phyloP scores from a whole-genome alignment of 371 early-diverging fungal species.

The Mucor circinelloides region DNA sequence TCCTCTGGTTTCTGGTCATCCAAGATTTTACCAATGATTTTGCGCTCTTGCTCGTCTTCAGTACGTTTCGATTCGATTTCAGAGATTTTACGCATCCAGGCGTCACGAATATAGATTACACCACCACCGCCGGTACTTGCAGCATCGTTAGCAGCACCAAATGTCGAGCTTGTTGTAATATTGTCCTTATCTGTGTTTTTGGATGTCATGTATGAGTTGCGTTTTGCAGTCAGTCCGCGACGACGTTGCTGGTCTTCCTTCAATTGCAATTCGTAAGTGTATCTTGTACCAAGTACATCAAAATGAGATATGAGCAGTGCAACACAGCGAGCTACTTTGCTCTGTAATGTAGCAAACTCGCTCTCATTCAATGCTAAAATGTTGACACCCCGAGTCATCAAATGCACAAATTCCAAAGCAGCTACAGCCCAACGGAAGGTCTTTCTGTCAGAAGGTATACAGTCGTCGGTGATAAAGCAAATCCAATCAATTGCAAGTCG shows the following conservation, averaged over 20 bases:
- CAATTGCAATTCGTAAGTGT: slow-evolving; percentile 53
- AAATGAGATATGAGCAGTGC: slow-evolving; percentile 81
- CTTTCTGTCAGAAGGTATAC: slow-evolving; percentile 75
- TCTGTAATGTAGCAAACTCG: slow-evolving; percentile 73
- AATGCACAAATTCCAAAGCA: slow-evolving; percentile 84
- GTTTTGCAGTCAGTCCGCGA: slow-evolving; percentile 40
- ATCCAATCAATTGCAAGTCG: slow-evolving; percentile 86
- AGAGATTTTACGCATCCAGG: slow-evolving; percentile 57
- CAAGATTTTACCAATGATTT: slow-evolving; percentile 76
- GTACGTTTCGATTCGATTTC: slow-evolving; percentile 56
- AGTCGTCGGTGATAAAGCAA: slow-evolving; percentile 79
- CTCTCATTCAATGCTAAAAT: slow-evolving; percentile 68
- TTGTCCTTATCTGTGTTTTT: slow-evolving; percentile 36
- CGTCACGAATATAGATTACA: slow-evolving; percentile 54
- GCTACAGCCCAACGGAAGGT: slow-evolving; percentile 90
- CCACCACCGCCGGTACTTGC: slow-evolving; percentile 36
- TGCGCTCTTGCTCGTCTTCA: slow-evolving; percentile 55
- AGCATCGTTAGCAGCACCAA: slow-evolving; percentile 44
- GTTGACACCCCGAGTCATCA: slow-evolving; percentile 75
- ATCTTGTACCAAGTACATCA: slow-evolving; percentile 72
- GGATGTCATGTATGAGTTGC: slow-evolving; percentile 38
- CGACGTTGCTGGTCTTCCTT: slow-evolving; percentile 49
- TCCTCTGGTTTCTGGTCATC: slow-evolving; percentile 81
- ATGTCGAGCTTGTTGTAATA: slow-evolving; percentile 48
- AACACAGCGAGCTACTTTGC: slow-evolving; percentile 79